Evolutionary conservation across 352 stramenopile species (phyloP).

Genomic region (Globisporangium nunn): DNA sequence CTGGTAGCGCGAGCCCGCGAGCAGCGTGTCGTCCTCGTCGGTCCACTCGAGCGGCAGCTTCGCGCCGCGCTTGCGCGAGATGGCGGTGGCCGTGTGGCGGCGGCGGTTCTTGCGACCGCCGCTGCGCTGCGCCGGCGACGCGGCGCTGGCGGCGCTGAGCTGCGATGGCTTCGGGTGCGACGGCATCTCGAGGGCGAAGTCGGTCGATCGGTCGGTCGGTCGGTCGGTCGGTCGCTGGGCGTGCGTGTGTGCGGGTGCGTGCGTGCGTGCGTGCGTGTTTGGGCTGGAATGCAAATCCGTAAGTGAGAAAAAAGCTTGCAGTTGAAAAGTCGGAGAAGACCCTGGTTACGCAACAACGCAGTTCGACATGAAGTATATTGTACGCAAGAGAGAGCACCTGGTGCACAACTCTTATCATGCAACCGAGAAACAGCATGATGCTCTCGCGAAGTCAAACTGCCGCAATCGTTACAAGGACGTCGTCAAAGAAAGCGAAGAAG

Average conservation of each 20-base stretch:
- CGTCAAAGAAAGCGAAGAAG: too few species aligned
- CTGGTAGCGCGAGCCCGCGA: conserved; percentile 16
- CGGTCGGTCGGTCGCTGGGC: too few species aligned
- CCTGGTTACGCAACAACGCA: background rate
- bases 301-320: background rate
- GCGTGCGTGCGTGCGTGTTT: too few species aligned
- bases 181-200: background rate
- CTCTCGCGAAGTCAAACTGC: too few species aligned
- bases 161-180: background rate
- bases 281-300: background rate
- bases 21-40: conserved; percentile 9
- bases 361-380: background rate
- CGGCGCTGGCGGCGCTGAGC: background rate
- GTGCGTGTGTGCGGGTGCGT: too few species aligned
- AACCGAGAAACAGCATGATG: background rate
- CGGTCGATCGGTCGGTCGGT: too few species aligned
- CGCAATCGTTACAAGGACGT: too few species aligned
- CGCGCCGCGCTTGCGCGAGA: background rate
- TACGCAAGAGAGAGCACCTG: background rate
- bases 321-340: background rate
- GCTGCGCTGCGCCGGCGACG: background rate
- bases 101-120: background rate
- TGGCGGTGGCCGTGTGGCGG: background rate
- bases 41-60: conserved; percentile 3
- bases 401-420: background rate